These are phyloP conservation scores for Microthlaspi erraticum DNA, from an alignment of 345 rosid species.

Conservation along the genomic window DNA sequence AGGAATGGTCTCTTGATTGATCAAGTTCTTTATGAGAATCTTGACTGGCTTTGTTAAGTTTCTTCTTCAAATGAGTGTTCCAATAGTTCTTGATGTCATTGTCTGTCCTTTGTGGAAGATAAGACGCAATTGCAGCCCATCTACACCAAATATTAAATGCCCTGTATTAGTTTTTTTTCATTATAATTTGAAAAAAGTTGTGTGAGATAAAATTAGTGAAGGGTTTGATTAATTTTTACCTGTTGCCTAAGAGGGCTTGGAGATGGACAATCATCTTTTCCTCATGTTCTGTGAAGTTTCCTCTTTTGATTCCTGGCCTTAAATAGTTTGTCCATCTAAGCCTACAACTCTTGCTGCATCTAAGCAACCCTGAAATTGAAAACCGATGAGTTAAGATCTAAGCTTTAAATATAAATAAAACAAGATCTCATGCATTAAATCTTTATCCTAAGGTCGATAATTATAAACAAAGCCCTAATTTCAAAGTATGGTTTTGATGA, in stretches of 20 bases:
- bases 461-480: conserved; percentile 10
- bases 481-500: not conserved
- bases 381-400: conserved; percentile 12
- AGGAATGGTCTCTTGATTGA: conserved; percentile 34
- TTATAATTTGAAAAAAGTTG: not conserved
- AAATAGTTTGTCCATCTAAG: conserved; percentile 89
- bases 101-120: conserved; percentile 84
- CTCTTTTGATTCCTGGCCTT: conserved; percentile 85
- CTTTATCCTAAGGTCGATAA: not conserved
- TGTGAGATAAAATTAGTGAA: not conserved
- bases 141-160: conserved; percentile 48
- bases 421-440: conserved; percentile 29
- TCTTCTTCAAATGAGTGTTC: conserved; percentile 86
- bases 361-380: conserved; percentile 61
- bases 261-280: conserved; percentile 85
- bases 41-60: conserved; percentile 54
- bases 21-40: conserved; percentile 41
- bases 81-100: conserved; percentile 85
- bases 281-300: conserved; percentile 74
- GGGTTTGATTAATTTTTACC: conserved; percentile 44
- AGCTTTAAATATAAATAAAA: not conserved
- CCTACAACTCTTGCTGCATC: conserved; percentile 91
- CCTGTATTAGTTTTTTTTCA: not conserved
- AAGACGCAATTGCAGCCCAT: conserved; percentile 95
- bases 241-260: conserved; percentile 85